These are phyloP conservation scores for Kodamaea anthophila DNA, from an alignment of 1,139 yeast genomes.

Conservation along the genomic window DNA sequence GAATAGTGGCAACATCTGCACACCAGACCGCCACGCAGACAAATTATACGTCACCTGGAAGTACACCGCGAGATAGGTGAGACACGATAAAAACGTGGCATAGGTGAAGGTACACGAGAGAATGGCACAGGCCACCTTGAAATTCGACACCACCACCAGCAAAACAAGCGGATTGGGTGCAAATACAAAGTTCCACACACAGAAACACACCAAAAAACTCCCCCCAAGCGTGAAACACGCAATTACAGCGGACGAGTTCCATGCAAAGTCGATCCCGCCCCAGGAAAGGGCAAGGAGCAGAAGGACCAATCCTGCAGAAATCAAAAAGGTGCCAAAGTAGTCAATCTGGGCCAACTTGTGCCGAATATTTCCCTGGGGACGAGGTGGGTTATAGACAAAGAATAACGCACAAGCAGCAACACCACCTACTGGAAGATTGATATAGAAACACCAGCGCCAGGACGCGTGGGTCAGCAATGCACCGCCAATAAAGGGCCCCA, in stretches of 20 bases:
- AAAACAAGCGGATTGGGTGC: slow-evolving; percentile 46
- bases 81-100: slow-evolving; percentile 8
- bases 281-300: slow-evolving; percentile 46
- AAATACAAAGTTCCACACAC: slow-evolving; percentile 42
- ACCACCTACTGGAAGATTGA: slow-evolving; percentile 21
- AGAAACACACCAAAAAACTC: slow-evolving; percentile 29
- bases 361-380: slow-evolving; percentile 32
- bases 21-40: slow-evolving; percentile 33
- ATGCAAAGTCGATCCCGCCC: slow-evolving; percentile 41
- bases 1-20: slow-evolving; percentile 31
- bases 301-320: slow-evolving; percentile 37
- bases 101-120: slow-evolving; percentile 7
- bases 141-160: slow-evolving; percentile 39
- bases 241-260: slow-evolving; percentile 55
- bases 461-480: slow-evolving; percentile 16
- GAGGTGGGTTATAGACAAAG: slow-evolving; percentile 50
- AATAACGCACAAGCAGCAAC: slow-evolving; percentile 13
- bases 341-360: slow-evolving; percentile 42
- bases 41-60: slow-evolving; percentile 32
- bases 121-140: slow-evolving; percentile 15
- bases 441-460: slow-evolving; percentile 25
- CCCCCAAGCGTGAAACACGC: slow-evolving; percentile 52
- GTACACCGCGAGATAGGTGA: slow-evolving; percentile 19
- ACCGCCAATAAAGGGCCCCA: slow-evolving; percentile 23
- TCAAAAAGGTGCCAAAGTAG: slow-evolving; percentile 39